Evolutionary conservation across 2,329 filamentous ascomycete species (phyloP), one percentile per base, ranked within the genome.

Genomic region (Pseudogymnoascus sp.): DNA sequence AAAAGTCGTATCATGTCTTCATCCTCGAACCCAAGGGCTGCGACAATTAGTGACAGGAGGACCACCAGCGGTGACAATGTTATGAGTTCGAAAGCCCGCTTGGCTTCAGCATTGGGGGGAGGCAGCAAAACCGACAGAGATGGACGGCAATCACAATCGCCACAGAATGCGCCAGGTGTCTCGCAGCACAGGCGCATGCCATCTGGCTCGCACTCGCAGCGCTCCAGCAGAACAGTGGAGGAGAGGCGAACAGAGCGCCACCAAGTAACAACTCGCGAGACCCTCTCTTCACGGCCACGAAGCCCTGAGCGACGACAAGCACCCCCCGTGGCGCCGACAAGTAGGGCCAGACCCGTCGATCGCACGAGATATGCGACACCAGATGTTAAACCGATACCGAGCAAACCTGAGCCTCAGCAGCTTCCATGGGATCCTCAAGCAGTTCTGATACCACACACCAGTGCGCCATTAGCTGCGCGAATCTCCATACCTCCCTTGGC

Each of bases 371-470:
- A 64, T 42, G 58, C 69, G 63, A 66, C 69, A 28, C 66, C 61
- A 19, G 70, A 74, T 63, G 52, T 67, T 39, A 63, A 67, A 45
- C 65, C 69, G 3, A 69, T 67, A 60, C 72, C 76, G 30, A 79
- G 73, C 45, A 79, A 75, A 64, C 72, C 74, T 30, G 82, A 86
- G 65, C 70, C 75, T 25, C 76, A 78, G n/a, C 76, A 77, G 75
- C 77, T 75, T 66, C 76, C 78, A 70, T 97, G 94, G 94, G 87
- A 85, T 62, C 93, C 94, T 0, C 84, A 91, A 72, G 93, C 86
- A 7, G 87, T 83, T 0, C 78, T 97, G 22, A 79, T 92, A 36
- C 80, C 84, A 5, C 85, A 85, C 68, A 85, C 84, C 0, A 80
- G 83, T 25, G 84, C 85, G 23, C 77, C 75, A 28, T 69, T 78